Conservation (phyloP, 2,329 filamentous ascomycete genomes). For the Trichoderma sp. region DNA sequence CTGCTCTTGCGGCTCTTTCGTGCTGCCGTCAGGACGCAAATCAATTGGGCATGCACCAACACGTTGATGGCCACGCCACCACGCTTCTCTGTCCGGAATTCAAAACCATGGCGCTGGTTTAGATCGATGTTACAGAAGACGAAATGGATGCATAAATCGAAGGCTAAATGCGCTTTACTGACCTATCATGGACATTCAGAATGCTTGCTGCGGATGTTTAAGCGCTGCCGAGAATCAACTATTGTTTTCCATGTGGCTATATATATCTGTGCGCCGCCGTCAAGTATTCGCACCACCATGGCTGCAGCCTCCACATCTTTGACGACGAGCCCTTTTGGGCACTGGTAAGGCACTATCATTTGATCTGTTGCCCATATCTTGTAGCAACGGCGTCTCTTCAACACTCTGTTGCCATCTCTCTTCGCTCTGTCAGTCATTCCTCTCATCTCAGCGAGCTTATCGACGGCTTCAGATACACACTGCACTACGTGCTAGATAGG, state of each 20-base stretch:
- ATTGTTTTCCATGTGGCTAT: not conserved
- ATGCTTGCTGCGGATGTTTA: not conserved
- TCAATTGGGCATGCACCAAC: not conserved
- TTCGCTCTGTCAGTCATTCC: not conserved
- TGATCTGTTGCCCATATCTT: not conserved
- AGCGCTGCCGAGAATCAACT: not conserved
- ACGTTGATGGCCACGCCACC: not conserved
- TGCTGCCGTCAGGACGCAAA: not conserved
- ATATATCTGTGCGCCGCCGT: not conserved
- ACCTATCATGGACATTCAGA: not conserved
- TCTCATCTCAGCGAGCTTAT: too few species aligned
- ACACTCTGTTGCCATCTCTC: not conserved
- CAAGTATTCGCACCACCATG: slow-evolving; percentile 20
- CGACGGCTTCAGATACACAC: not conserved
- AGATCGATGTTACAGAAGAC: not conserved
- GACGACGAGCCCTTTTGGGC: not conserved
- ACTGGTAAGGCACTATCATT: too few species aligned
- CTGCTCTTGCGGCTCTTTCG: not conserved
- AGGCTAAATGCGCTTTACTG: not conserved
- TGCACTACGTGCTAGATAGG: not conserved
- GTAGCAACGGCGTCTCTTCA: not conserved
- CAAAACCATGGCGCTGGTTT: not conserved
- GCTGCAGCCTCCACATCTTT: slow-evolving; percentile 27
- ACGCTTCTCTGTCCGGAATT: not conserved
- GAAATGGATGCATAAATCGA: not conserved